Evolutionary conservation across 139 green algal genomes (phyloP).

Genomic region (Coelastrella sp.): DNA sequence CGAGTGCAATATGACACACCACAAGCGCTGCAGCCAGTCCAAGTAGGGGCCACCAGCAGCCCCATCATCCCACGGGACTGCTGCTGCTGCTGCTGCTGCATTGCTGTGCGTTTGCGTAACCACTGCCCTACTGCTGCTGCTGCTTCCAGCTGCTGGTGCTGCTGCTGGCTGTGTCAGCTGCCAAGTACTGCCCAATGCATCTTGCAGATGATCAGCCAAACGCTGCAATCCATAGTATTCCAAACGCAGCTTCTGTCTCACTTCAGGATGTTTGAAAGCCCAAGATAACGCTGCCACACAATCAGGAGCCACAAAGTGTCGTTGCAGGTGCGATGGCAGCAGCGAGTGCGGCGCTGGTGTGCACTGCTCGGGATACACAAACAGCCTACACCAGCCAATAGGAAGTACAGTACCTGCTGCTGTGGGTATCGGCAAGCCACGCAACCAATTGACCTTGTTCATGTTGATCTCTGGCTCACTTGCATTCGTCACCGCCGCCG

Average conservation of each 20-base stretch:
- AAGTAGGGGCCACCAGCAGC: slow-evolving; percentile 46
- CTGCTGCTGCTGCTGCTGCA: slow-evolving; percentile 42
- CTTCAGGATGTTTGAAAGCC: slow-evolving; percentile 16
- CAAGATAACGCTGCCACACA: slow-evolving; percentile 28
- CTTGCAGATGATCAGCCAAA: slow-evolving; percentile 24
- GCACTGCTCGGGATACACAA: slow-evolving; percentile 43
- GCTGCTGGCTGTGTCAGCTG: background rate
- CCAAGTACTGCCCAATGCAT: slow-evolving; percentile 23
- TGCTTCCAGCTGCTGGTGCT: background rate
- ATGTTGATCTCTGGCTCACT: slow-evolving; percentile 28
- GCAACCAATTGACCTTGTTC: slow-evolving; percentile 30
- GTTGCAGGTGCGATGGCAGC: slow-evolving; percentile 45
- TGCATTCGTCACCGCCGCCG: background rate
- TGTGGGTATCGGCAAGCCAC: slow-evolving; percentile 61
- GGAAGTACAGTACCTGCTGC: slow-evolving; percentile 50
- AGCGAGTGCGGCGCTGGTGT: slow-evolving; percentile 23
- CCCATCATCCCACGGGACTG: slow-evolving; percentile 48
- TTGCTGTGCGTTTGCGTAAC: too few species aligned
- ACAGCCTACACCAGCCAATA: slow-evolving; percentile 43
- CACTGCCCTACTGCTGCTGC: background rate
- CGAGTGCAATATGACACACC: slow-evolving; percentile 39
- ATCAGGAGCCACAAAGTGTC: slow-evolving; percentile 49
- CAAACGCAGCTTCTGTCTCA: slow-evolving; percentile 19
- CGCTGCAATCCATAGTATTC: slow-evolving; percentile 34
- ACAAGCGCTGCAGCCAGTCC: slow-evolving; percentile 52